Evolutionary conservation across 164 flowering plant genomes (phyloP), one percentile per base, ranked within the genome.

Genomic region (Chimonanthus salicifolius): DNA sequence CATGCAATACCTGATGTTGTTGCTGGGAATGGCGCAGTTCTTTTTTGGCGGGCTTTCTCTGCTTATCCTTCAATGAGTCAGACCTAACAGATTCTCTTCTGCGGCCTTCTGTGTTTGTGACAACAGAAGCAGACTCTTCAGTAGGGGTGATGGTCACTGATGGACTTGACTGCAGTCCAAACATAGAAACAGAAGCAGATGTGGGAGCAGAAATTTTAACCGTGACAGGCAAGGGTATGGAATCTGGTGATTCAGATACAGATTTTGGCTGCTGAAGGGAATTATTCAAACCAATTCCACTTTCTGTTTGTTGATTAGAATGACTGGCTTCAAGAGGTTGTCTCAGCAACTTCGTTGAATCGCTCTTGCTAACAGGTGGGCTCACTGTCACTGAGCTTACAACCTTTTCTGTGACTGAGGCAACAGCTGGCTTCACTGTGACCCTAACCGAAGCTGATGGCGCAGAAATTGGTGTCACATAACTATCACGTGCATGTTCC

Each of bases 61-160:
- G 87, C 71, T 83, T 76, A 70, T 88, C 91, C 72, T 84, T 81
- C 0, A 83, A 75, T n/a, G 92, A 85, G 62, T 80, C 88, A 45
- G 91, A 83, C 80, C 87, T 81, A 77, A 82, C 21, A 49, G 77
- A 58, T 73, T 82, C 90, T 48, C 58, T 64, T 74, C 48, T 79
- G 62, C 80, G 74, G n/a, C 74, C 80, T 45, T 84, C 90, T 72
- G 76, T 5, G 62, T 71, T 54, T 4, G n/a, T 65, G 20, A 44
- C 51, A 74, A 68, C 72, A 20, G 83, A 66, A 46, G 70, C 62
- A 49, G 89, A 63, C 43, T 83, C 86, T 75, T 80, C 87, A 69
- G 72, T 45, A 18, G 72, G 54, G 62, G 74, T 68, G 72, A 63
- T 54, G 62, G 82, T 33, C 5, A 78, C 64, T 72, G 79, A 10